Evolutionary conservation across 2,329 filamentous ascomycete species (phyloP).

Genomic region (Fusarium brevicatenulatum): DNA sequence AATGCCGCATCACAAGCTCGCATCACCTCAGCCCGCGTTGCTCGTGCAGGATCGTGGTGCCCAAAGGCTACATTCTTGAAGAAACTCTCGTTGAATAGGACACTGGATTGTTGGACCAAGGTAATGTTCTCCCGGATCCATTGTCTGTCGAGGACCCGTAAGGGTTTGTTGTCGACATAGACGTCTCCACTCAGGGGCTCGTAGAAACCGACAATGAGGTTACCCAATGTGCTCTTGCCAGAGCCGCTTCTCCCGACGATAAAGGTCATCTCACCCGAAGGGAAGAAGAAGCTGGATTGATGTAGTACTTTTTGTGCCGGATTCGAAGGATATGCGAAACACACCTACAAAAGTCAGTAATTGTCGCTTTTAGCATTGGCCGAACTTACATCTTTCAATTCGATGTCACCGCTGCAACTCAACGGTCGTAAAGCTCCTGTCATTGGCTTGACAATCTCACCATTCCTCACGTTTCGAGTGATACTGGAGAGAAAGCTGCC

Average conservation of each 20-base stretch:
- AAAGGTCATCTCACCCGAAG: conserved; percentile 78
- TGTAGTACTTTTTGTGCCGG: conserved; percentile 68
- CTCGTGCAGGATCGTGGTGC: conserved; percentile 57
- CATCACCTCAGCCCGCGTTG: conserved; percentile 65
- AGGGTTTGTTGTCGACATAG: conserved; percentile 70
- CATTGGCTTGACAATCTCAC: neutral
- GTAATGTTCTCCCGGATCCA: conserved; percentile 85
- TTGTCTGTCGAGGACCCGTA: conserved; percentile 69
- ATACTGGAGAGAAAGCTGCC: conserved; percentile 69
- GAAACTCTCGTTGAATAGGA: conserved; percentile 84
- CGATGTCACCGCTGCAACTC: conserved; percentile 71
- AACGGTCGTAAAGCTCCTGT: conserved; percentile 44
- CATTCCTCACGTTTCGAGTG: conserved; percentile 43
- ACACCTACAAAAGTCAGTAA: conserved; percentile 63
- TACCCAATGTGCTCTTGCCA: conserved; percentile 89
- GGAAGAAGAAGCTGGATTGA: conserved; percentile 74
- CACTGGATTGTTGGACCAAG: conserved; percentile 82
- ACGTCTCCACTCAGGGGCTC: conserved; percentile 72
- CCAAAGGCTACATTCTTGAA: conserved; percentile 83
- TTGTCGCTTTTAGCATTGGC: fast-evolving
- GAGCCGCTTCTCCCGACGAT: conserved; percentile 89
- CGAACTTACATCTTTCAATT: conserved; percentile 10
- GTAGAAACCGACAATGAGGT: conserved; percentile 83
- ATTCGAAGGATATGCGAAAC: conserved; percentile 82
- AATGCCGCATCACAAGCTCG: conserved; percentile 73